These are phyloP conservation scores for Lachancea waltii DNA, from an alignment of 805 yeast genomes.

Conservation along the genomic window DNA sequence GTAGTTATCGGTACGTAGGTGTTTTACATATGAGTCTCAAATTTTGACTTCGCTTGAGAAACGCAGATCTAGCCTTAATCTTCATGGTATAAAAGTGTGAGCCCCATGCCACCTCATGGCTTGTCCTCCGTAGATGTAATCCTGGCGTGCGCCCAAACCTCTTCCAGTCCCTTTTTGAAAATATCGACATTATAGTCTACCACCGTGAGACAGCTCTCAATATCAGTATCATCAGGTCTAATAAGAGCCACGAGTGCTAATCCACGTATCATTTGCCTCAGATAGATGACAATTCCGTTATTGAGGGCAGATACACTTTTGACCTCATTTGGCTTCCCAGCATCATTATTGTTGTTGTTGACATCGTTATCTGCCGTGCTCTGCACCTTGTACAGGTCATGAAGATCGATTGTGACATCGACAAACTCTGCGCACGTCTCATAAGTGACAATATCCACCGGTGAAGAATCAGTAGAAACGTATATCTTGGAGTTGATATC, in stretches of 20 bases:
- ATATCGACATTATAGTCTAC: conserved; percentile 85
- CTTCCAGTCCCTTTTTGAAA: conserved; percentile 68
- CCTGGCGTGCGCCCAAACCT: conserved; percentile 42
- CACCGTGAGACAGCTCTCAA: conserved; percentile 49
- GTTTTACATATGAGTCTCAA: no score
- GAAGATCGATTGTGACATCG: conserved; percentile 86
- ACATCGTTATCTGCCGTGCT: not conserved
- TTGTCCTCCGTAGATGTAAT: conserved; percentile 7
- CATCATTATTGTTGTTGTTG: conserved; percentile 1
- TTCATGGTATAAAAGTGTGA: no score
- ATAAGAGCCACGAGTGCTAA: conserved; percentile 84
- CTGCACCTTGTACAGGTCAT: conserved; percentile 50
- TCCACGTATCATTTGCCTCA: conserved; percentile 90
- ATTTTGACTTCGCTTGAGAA: no score
- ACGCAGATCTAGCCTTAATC: no score
- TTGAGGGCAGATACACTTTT: conserved; percentile 70
- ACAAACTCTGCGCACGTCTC: conserved; percentile 97
- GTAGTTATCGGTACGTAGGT: no score
- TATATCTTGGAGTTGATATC: conserved; percentile 90
- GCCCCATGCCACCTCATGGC: not conserved
- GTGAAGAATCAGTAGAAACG: conserved; percentile 92
- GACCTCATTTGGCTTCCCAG: conserved; percentile 32
- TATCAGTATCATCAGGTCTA: conserved; percentile 52
- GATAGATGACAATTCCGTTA: conserved; percentile 76
- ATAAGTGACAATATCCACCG: conserved; percentile 91